Evolutionary conservation across 768 basidiomycete species (phyloP).

Genomic region (Amanita phalloides): DNA sequence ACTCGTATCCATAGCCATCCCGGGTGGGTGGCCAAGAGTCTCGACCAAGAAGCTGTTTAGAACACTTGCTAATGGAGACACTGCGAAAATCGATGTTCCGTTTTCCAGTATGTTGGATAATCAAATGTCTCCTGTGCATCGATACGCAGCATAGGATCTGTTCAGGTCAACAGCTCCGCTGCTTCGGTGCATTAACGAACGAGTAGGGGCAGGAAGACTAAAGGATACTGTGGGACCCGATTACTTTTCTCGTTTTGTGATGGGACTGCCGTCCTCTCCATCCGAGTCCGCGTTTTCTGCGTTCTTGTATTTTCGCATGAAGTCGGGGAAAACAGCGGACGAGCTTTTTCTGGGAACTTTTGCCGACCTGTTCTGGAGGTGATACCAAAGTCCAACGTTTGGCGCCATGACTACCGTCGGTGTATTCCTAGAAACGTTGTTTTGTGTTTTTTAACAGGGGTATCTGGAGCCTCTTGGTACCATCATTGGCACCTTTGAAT

Average conservation of each 20-base stretch:
- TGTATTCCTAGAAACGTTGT: conserved; percentile 44
- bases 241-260: conserved; percentile 42
- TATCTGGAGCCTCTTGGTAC: conserved; percentile 61
- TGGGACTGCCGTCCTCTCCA: conserved; percentile 60
- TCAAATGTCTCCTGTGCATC: conserved; percentile 44
- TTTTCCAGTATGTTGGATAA: conserved; percentile 37
- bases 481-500: conserved; percentile 33
- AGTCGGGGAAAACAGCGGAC: conserved; percentile 55
- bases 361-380: conserved; percentile 33
- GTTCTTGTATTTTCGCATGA: conserved; percentile 21
- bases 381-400: conserved; percentile 47
- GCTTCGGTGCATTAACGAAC: conserved; percentile 64
- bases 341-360: conserved; percentile 61
- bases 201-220: conserved; percentile 27
- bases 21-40: conserved; percentile 30
- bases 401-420: conserved; percentile 66
- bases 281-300: conserved; percentile 47
- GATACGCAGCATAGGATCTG: conserved; percentile 51
- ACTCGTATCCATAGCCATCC: conserved; percentile 16
- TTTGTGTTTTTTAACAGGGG: conserved; percentile 68
- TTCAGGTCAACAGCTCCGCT: conserved; percentile 72
- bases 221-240: conserved; percentile 34
- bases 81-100: conserved; percentile 35
- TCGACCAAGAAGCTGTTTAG: conserved; percentile 53
- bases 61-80: conserved; percentile 53